Evolutionary conservation across 768 basidiomycete genomes (phyloP), one percentile per base, ranked within the genome.

Genomic region (Russula griseocarnosa): DNA sequence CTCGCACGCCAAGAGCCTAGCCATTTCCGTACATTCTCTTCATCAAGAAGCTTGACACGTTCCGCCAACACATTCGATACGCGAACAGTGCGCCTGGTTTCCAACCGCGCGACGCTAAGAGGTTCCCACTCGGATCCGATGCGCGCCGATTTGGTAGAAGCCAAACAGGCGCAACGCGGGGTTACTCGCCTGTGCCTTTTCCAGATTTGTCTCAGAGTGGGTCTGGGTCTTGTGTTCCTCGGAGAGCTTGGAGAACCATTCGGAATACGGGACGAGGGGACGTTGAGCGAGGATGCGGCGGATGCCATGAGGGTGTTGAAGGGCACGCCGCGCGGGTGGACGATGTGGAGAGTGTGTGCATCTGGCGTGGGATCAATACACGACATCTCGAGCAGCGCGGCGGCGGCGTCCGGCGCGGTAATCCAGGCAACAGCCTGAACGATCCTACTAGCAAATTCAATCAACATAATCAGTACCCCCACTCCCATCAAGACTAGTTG

Each of bases 381-480:
- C 14, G 68, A 50, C 61, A 73, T 66, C 58, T 73, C 73, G 47
- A 72, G 56, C 44, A 73, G 62, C 0, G 70, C 68, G 2, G 67
- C 38, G 1, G 73, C 73, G 1, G 70, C 71, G 32, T 68, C 66
- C 9, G 70, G 61, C 16, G 71, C 62, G 3, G 70, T 68, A 14
- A 73, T 68, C 73, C 73, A 73, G 13, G 70, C 69, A 18, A 73
- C 66, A 16, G 53, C 42, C 67, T 68, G 22, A 34, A 16, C 30
- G 7, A 26, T 13, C 34, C 13, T 6, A 28, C 66, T 32, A 66
- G 57, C 24, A 14, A 44, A 13, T 32, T 54, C 18, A 10, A 13
- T 8, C 34, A 16, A 30, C 11, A 22, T 42, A 24, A 52, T 55
- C 24, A 13, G 46, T 22, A 36, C 4, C 22, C 40, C 9, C 9